Evolutionary conservation across 1,139 yeast genomes (phyloP).

Genomic region (Kodamaea fungicola): DNA sequence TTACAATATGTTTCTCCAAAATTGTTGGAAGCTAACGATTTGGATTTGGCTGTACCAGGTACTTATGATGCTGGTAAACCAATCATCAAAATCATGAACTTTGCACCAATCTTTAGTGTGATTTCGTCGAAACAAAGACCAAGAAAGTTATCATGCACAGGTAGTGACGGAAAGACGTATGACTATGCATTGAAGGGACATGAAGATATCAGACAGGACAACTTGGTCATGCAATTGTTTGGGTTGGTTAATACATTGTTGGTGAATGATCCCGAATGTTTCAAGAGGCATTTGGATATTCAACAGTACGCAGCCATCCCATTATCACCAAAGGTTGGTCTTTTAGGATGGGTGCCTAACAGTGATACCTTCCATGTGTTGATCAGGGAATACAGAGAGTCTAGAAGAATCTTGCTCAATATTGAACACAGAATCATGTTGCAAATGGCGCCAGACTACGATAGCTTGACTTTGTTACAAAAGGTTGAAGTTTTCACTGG

Average conservation of each 20-base stretch:
- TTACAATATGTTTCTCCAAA: slow-evolving; percentile 93
- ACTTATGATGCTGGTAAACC: slow-evolving; percentile 86
- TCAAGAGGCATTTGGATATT: slow-evolving; percentile 90
- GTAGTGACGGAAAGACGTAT: slow-evolving; percentile 90
- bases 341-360: slow-evolving; percentile 95
- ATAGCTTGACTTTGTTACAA: slow-evolving; percentile 79
- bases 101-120: slow-evolving; percentile 84
- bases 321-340: slow-evolving; percentile 93
- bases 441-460: slow-evolving; percentile 98
- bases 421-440: slow-evolving; percentile 94
- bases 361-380: slow-evolving; percentile 95
- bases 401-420: slow-evolving; percentile 81
- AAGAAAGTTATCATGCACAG: slow-evolving; percentile 71
- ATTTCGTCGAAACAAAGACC: slow-evolving; percentile 97
- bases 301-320: slow-evolving; percentile 93
- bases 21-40: slow-evolving; percentile 69
- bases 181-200: slow-evolving; percentile 86
- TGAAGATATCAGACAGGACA: slow-evolving; percentile 97
- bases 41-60: slow-evolving; percentile 92
- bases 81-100: slow-evolving; percentile 63
- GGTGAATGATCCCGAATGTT: slow-evolving; percentile 90
- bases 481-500: slow-evolving; percentile 96
- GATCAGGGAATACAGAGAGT: slow-evolving; percentile 88
- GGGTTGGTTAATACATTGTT: slow-evolving; percentile 91
- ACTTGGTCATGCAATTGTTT: slow-evolving; percentile 94